These are phyloP conservation scores for Coelastrella sp. DNA, from an alignment of 139 green algal species.

Conservation along the genomic window DNA sequence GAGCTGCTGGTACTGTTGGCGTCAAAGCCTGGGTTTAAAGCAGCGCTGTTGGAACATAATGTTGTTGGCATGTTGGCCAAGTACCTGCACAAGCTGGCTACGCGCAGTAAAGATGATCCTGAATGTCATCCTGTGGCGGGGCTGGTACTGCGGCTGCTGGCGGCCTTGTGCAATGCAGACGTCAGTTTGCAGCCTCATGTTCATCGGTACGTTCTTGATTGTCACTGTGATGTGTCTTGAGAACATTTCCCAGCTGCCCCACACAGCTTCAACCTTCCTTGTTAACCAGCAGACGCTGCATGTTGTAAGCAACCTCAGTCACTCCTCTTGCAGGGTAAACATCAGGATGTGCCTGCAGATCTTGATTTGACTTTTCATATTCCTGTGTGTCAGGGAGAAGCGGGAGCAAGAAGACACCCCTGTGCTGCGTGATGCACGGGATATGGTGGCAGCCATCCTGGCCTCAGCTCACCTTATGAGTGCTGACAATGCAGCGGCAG, in stretches of 20 bases:
- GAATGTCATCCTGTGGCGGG: neutral
- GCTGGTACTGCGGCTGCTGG: conserved; percentile 38
- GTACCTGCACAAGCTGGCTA: conserved; percentile 30
- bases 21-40: conserved; percentile 5
- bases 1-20: conserved; percentile 42
- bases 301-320: neutral
- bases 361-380: neutral
- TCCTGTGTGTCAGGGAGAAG: neutral
- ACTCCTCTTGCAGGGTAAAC: no score
- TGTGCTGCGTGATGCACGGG: neutral
- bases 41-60: conserved; percentile 24
- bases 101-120: neutral
- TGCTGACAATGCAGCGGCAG: conserved; percentile 23
- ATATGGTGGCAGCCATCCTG: conserved; percentile 20
- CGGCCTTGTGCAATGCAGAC: conserved; percentile 11
- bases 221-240: neutral
- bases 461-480: conserved; percentile 2
- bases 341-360: no score
- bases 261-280: neutral
- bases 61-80: conserved; percentile 32
- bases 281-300: neutral
- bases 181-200: conserved; percentile 7
- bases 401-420: conserved; percentile 26
- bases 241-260: neutral
- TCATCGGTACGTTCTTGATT: neutral